Evolutionary conservation across 148 eudicot species (phyloP).

Genomic region (Chenopodium berlandieri): DNA sequence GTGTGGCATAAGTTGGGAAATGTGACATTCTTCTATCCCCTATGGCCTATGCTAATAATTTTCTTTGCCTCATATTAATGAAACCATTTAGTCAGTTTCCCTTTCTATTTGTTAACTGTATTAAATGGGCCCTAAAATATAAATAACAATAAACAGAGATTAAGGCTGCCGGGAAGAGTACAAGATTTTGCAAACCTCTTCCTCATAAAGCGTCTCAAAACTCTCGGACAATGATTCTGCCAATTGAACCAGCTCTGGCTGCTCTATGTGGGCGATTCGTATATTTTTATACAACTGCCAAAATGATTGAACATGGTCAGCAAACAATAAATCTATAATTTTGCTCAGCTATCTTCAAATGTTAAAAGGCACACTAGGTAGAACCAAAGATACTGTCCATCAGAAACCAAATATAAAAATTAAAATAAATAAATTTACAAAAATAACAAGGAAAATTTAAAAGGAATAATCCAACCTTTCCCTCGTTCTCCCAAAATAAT

Average conservation of each 20-base stretch:
- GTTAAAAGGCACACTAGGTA: not conserved
- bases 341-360: not conserved
- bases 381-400: not conserved
- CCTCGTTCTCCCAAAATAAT: too few species aligned
- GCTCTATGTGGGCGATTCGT: conserved; percentile 40
- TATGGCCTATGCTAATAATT: not conserved
- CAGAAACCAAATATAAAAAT: too few species aligned
- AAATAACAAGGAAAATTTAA: too few species aligned
- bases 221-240: conserved; percentile 45
- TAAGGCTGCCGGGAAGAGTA: not conserved
- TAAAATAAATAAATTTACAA: too few species aligned
- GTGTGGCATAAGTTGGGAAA: not conserved
- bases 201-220: conserved; percentile 53
- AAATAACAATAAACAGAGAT: not conserved
- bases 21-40: not conserved
- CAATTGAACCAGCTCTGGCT: conserved; percentile 51
- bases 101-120: not conserved
- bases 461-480: too few species aligned
- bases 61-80: not conserved
- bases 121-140: not conserved
- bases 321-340: not conserved
- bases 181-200: conserved; percentile 46
- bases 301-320: conserved; percentile 26
- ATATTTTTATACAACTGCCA: conserved; percentile 63
- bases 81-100: not conserved